These are phyloP conservation scores for Schizochytrium sp. DNA, from an alignment of 108 stramenopile species.

Conservation along the genomic window DNA sequence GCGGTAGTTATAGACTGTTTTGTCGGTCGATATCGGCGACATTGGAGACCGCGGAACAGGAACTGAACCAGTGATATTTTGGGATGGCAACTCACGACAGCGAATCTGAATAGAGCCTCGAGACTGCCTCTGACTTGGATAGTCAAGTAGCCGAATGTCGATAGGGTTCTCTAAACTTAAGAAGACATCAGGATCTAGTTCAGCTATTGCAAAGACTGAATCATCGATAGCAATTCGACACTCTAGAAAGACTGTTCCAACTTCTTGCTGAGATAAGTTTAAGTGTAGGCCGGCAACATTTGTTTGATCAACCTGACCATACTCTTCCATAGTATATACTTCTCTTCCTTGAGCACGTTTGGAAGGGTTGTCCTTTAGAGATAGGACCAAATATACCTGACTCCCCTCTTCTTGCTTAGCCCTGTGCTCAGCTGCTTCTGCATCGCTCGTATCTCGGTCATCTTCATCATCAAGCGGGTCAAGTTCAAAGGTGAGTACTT, in stretches of 20 bases:
- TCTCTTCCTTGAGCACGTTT: neutral
- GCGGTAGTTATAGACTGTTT: conserved; percentile 22
- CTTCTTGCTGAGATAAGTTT: neutral
- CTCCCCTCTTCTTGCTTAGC: neutral
- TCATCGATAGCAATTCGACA: neutral
- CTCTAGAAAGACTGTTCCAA: neutral
- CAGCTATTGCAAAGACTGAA: neutral
- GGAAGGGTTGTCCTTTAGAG: neutral
- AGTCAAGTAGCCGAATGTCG: neutral
- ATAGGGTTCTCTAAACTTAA: too few species aligned
- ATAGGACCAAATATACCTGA: neutral
- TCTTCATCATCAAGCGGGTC: neutral
- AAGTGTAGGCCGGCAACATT: neutral
- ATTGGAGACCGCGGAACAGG: neutral
- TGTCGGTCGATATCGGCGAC: neutral
- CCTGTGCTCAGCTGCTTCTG: neutral
- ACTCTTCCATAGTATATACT: neutral
- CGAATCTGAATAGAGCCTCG: neutral
- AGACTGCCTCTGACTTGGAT: neutral
- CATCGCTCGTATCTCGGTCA: neutral
- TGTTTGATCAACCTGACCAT: conserved; percentile 6
- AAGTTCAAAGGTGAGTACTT: conserved; percentile 5
- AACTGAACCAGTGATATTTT: neutral
- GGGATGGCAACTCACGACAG: neutral
- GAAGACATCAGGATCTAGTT: too few species aligned